Evolutionary conservation across 2,329 filamentous ascomycete species (phyloP).

Genomic region (Cordyceps farinosa): DNA sequence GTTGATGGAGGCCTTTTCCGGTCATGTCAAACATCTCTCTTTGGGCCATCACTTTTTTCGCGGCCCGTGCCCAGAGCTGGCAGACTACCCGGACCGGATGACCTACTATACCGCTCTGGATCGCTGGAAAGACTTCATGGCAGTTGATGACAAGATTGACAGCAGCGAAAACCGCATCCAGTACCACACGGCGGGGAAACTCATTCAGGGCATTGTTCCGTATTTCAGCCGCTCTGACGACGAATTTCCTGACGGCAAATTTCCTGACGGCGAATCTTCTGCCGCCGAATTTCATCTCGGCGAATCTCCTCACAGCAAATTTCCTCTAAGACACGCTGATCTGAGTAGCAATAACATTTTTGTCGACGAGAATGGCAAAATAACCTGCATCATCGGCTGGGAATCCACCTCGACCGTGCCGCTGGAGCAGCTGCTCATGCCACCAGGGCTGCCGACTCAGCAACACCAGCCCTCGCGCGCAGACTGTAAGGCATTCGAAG

Average conservation of each 20-base stretch:
- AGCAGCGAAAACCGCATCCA: slow-evolving; percentile 4
- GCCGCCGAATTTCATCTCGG: slow-evolving; percentile 23
- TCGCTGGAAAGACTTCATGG: slow-evolving; percentile 2
- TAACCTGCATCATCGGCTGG: slow-evolving; percentile 31
- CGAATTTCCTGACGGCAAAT: slow-evolving; percentile 8
- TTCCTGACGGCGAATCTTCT: too few relatives aligned
- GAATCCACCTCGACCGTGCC: slow-evolving; percentile 27
- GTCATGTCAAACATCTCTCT: not conserved
- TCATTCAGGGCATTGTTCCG: not conserved
- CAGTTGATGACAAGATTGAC: slow-evolving; percentile 4
- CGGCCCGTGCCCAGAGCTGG: not conserved
- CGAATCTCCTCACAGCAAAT: slow-evolving; percentile 7
- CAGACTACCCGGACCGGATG: not conserved
- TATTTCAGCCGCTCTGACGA: not conserved
- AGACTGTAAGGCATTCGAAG: not conserved
- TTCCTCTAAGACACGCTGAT: slow-evolving; percentile 29
- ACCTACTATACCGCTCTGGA: not conserved
- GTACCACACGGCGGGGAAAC: slow-evolving; percentile 1
- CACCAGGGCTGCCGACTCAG: not conserved
- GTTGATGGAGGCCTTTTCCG: not conserved
- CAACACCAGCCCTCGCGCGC: not conserved
- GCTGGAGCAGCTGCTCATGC: not conserved
- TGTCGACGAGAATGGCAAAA: slow-evolving; percentile 33
- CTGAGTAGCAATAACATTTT: slow-evolving; percentile 34
- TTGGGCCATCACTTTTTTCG: not conserved